phyloP scores from a whole-genome alignment of 2,329 filamentous ascomycete genomes.

The Pseudogymnoascus destructans region DNA sequence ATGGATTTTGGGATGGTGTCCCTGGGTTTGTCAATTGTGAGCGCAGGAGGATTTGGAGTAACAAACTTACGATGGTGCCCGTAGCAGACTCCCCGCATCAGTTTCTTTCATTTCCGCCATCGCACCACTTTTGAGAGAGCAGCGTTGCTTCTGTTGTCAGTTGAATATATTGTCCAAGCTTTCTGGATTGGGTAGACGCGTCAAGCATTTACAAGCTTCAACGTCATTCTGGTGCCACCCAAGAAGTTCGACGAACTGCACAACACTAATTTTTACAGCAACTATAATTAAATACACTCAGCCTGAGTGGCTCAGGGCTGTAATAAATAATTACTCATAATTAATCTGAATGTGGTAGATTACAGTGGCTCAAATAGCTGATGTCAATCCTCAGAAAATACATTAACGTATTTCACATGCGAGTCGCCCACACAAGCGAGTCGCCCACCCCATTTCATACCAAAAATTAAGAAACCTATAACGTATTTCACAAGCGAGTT shows the following conservation, averaged over 20 bases:
- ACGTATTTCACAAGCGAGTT: no score
- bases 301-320: not conserved
- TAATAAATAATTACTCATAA: not conserved
- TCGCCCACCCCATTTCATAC: no score
- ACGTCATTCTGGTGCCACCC: not conserved
- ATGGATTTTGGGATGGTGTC: constrained; percentile 30
- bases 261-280: no score
- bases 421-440: no score
- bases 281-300: not conserved
- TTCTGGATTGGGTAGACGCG: constrained; percentile 3
- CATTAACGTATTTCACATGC: no score
- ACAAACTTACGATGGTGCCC: constrained; percentile 35
- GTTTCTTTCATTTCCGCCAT: constrained; percentile 18
- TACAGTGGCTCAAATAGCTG: not conserved
- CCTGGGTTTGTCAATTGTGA: constrained; percentile 18
- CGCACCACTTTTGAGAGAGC: not conserved
- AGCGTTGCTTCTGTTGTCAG: not conserved
- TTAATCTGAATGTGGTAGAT: not conserved
- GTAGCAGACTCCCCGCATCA: constrained; percentile 30
- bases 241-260: no score
- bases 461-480: no score
- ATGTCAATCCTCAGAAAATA: not conserved
- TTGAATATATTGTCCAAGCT: not conserved
- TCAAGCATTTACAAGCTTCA: not conserved
- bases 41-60: constrained; percentile 4